A percentile compares a stretch with the other conserved stretches of the same genome.
Evolutionary conservation across 2,329 filamentous ascomycete species (phyloP).

Genomic region (Juglanconis sp.): DNA sequence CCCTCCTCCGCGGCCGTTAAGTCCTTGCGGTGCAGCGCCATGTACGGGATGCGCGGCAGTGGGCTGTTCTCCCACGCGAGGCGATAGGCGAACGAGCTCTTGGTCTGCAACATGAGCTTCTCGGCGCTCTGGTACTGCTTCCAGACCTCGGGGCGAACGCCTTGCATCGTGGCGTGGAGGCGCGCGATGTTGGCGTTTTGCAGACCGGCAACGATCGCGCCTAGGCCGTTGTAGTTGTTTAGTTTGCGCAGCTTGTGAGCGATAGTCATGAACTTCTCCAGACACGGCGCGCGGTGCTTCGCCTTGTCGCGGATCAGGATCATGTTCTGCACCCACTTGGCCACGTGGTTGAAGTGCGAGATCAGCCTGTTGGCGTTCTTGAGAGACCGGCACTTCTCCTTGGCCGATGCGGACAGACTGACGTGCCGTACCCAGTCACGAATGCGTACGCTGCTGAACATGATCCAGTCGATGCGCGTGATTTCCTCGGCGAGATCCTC

Average conservation of each 20-base stretch:
- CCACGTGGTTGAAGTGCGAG: slow-evolving; percentile 83
- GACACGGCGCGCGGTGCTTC: slow-evolving; percentile 84
- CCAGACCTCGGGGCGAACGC: slow-evolving; percentile 68
- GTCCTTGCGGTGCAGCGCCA: slow-evolving; percentile 85
- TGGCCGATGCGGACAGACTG: slow-evolving; percentile 67
- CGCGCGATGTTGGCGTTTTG: slow-evolving; percentile 85
- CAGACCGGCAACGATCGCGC: slow-evolving; percentile 89
- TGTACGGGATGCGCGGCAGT: slow-evolving; percentile 84
- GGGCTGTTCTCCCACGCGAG: slow-evolving; percentile 96
- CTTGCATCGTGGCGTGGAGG: slow-evolving; percentile 71
- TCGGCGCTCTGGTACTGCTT: slow-evolving; percentile 86
- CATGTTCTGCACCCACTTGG: slow-evolving; percentile 79
- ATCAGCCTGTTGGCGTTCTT: slow-evolving; percentile 94
- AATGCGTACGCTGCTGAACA: slow-evolving; percentile 92
- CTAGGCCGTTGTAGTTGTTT: slow-evolving; percentile 96
- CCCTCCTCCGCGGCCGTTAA: slow-evolving; percentile 90
- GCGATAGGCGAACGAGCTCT: slow-evolving; percentile 93
- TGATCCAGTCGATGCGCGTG: slow-evolving; percentile 95
- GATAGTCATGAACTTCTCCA: slow-evolving; percentile 95
- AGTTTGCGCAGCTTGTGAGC: slow-evolving; percentile 80
- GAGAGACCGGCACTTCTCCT: slow-evolving; percentile 72
- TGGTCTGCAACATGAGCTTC: slow-evolving; percentile 88
- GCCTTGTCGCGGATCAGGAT: slow-evolving; percentile 89
- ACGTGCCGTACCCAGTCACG: slow-evolving; percentile 92
- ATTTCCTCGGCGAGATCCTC: slow-evolving; percentile 87